Evolutionary conservation across 2,329 filamentous ascomycete genomes (phyloP).

Genomic region (Helotiales sp.): DNA sequence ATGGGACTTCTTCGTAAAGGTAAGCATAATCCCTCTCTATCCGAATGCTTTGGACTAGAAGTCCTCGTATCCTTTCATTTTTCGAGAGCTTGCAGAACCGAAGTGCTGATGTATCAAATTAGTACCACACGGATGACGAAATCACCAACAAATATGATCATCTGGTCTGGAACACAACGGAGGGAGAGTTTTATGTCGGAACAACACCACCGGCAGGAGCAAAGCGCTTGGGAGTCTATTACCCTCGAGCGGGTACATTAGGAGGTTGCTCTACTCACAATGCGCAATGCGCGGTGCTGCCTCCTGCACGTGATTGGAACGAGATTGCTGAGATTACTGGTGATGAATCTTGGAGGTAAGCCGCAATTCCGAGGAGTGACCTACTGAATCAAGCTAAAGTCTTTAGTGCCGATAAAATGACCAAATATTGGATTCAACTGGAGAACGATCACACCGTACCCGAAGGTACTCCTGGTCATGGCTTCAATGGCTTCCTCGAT

Average conservation of each 20-base stretch:
- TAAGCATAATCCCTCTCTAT: neutral
- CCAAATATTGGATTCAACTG: slow-evolving; percentile 47
- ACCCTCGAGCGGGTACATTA: slow-evolving; percentile 47
- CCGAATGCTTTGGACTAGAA: no score
- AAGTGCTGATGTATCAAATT: neutral
- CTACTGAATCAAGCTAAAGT: neutral
- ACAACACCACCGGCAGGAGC: slow-evolving; percentile 44
- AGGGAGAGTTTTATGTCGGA: slow-evolving; percentile 33
- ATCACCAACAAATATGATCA: slow-evolving; percentile 54
- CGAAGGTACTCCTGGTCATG: slow-evolving; percentile 47
- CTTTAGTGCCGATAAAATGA: slow-evolving; percentile 45
- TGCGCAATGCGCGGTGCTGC: slow-evolving; percentile 46
- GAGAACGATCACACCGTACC: slow-evolving; percentile 52
- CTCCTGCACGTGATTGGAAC: slow-evolving; percentile 50
- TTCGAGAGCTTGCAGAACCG: neutral
- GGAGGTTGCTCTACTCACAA: slow-evolving; percentile 48
- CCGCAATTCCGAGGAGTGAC: neutral
- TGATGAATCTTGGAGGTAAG: slow-evolving; percentile 48
- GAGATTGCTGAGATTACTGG: slow-evolving; percentile 49
- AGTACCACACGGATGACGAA: slow-evolving; percentile 53
- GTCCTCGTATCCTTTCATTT: no score
- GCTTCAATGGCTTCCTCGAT: slow-evolving; percentile 41
- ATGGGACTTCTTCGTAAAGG: slow-evolving; percentile 59
- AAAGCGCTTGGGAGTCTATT: slow-evolving; percentile 45
- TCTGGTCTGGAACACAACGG: slow-evolving; percentile 39